phyloP scores from a whole-genome alignment of 495 filamentous ascomycete species.

The Penicillium ucsense region DNA sequence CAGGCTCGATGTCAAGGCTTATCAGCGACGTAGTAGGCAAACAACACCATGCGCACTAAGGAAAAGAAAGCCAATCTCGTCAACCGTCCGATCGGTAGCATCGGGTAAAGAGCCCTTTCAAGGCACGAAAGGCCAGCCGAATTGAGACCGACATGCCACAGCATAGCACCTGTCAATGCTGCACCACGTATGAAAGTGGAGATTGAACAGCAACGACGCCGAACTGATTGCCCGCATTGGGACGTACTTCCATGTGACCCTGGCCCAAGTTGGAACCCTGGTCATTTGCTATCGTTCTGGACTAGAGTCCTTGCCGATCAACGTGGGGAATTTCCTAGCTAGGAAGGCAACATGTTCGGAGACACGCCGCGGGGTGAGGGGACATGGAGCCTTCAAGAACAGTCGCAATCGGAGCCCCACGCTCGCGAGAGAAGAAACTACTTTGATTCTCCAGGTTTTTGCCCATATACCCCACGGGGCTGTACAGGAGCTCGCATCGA shows the following conservation, averaged over 20 bases:
- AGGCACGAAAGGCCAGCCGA: too few species aligned
- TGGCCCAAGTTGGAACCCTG: neutral
- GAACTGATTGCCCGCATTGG: too few species aligned
- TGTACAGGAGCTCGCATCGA: neutral
- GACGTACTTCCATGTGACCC: neutral
- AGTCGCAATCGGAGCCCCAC: neutral
- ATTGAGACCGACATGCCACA: too few species aligned
- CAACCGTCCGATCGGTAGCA: too few species aligned
- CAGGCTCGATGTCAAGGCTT: too few species aligned
- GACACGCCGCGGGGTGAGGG: slow-evolving; percentile 1
- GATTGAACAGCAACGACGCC: too few species aligned
- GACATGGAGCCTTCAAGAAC: slow-evolving; percentile 1
- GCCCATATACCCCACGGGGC: slow-evolving; percentile 2
- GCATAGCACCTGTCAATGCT: too few species aligned
- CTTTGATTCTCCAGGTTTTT: neutral
- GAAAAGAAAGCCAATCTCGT: too few species aligned
- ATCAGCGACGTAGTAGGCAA: too few species aligned
- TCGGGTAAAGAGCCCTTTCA: too few species aligned
- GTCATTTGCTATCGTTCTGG: slow-evolving; percentile 5
- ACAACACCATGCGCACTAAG: too few species aligned
- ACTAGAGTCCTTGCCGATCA: slow-evolving; percentile 10
- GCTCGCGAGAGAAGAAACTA: neutral
- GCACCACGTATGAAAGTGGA: too few species aligned
- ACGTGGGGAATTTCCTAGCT: slow-evolving; percentile 6
- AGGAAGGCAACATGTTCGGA: slow-evolving; percentile 1